These are phyloP conservation scores for Asterochloris erici DNA, from an alignment of 139 green algal genomes.

Conservation along the genomic window DNA sequence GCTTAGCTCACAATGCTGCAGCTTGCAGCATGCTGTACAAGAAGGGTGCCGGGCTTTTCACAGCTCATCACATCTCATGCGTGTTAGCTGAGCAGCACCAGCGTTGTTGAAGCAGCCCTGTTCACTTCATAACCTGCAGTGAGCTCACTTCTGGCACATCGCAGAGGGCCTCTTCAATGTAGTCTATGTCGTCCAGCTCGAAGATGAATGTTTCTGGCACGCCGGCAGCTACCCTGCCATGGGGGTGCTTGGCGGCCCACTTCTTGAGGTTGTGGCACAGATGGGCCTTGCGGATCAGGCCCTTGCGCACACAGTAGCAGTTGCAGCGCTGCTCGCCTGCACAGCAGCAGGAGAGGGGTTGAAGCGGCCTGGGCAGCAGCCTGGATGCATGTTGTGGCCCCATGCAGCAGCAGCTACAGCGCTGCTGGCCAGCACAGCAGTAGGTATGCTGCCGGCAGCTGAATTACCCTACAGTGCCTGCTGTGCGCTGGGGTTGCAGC, in stretches of 20 bases:
- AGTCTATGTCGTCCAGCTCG: conserved; percentile 49
- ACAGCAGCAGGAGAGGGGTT: background rate
- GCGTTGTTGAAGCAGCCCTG: too few relatives aligned
- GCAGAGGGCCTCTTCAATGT: conserved; percentile 59
- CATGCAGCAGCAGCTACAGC: conserved; percentile 40
- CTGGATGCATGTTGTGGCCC: background rate
- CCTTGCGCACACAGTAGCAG: conserved; percentile 52
- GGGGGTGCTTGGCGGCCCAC: conserved; percentile 38
- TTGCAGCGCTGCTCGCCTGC: conserved; percentile 17
- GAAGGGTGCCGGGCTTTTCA: too few relatives aligned
- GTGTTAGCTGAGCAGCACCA: too few relatives aligned
- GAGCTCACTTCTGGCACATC: conserved; percentile 48
- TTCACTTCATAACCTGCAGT: background rate
- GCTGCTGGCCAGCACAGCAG: conserved; percentile 10
- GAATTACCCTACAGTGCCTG: background rate
- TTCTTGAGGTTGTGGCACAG: conserved; percentile 46
- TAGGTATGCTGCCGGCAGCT: too few relatives aligned
- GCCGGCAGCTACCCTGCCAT: conserved; percentile 15
- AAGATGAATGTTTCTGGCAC: conserved; percentile 54
- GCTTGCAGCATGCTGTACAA: background rate
- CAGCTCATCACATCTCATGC: too few relatives aligned
- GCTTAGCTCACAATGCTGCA: background rate
- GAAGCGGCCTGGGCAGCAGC: too few relatives aligned
- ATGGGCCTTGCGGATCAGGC: conserved; percentile 47
- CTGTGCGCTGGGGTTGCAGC: background rate